Percentiles rank a stretch among this genome's conserved stretches.
These are phyloP conservation scores for Ceratobasidium sp. DNA, from an alignment of 1,284 basidiomycete genomes.

Conservation along the genomic window DNA sequence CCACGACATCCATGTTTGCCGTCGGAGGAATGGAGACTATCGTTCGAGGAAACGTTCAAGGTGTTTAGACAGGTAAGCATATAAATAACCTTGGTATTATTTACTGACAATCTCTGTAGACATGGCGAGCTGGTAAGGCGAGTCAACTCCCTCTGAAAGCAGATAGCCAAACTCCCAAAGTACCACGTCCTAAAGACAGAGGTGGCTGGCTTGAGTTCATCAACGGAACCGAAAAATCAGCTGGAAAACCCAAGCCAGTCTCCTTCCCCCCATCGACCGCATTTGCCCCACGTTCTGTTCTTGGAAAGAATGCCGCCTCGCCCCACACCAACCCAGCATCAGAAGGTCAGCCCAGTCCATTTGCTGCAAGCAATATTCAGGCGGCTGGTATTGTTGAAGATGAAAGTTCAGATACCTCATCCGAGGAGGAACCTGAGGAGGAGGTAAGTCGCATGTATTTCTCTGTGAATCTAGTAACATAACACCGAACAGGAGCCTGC, in stretches of 20 bases:
- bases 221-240: conserved; percentile 32
- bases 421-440: conserved; percentile 8
- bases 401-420: background rate
- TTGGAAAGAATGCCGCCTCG: background rate
- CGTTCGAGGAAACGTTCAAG: conserved; percentile 41
- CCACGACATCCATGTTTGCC: conserved; percentile 40
- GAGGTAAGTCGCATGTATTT: background rate
- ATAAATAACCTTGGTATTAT: background rate
- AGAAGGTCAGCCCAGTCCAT: background rate
- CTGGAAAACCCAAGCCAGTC: background rate
- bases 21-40: conserved; percentile 42
- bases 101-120: conserved; percentile 29
- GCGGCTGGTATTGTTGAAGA: conserved; percentile 23
- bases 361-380: conserved; percentile 11
- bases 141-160: background rate
- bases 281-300: conserved; percentile 35
- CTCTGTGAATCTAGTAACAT: background rate
- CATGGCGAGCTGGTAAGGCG: conserved; percentile 1
- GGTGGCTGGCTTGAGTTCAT: conserved; percentile 46
- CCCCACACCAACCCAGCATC: background rate
- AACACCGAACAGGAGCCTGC: conserved; percentile 5
- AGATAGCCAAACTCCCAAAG: conserved; percentile 18
- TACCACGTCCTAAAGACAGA: conserved; percentile 44
- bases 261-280: conserved; percentile 26
- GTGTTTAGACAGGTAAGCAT: conserved; percentile 39